Evolutionary conservation across 768 basidiomycete species (phyloP), one percentile per base, ranked within the genome.

Genomic region (Daedalea quercina): DNA sequence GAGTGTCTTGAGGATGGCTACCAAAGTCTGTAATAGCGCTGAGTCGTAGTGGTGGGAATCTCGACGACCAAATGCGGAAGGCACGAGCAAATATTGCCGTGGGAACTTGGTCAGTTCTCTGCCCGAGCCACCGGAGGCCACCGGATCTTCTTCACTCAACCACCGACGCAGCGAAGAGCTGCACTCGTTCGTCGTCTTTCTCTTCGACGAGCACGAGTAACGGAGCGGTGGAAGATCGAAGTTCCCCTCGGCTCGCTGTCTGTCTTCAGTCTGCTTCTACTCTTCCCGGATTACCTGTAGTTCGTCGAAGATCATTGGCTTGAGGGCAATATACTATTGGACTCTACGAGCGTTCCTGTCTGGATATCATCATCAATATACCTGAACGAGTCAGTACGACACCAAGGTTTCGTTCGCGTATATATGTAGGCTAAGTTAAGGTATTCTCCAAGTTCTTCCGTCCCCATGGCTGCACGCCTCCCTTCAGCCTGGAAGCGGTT

Each of bases 151-250:
- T 26, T 11, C 23, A n/a, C 52, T 50, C 48, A 31, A 65, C 71
- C 76, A 69, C 69, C 70, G 75, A 77, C 67, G 76, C 73, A 73
- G 71, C 61, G 55, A 50, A 52, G 72, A 59, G 71, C 67, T 76
- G 76, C 78, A 81, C 77, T 78, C 72, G 63, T 53, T 63, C 56
- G 69, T 65, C 69, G 68, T 64, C 59, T 49, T 50, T 52, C 31
- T 51, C 54, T 62, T 68, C 68, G 69, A 63, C 64, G 69, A 60
- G 60, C 51, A 54, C 63, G 76, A 79, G 78, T 79, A 81, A 81
- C 80, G 79, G 79, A 81, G 80, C 80, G 76, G 73, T 72, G 80
- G 77, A 48, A 80, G 72, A 81, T 56, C 56, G 55, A 67, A 56
- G 46, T 55, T 44, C 53, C 60, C 61, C 63, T 58, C 56, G 52